Conservation (phyloP, 208 protist species). For the Acanthamoeba lenticulata region DNA sequence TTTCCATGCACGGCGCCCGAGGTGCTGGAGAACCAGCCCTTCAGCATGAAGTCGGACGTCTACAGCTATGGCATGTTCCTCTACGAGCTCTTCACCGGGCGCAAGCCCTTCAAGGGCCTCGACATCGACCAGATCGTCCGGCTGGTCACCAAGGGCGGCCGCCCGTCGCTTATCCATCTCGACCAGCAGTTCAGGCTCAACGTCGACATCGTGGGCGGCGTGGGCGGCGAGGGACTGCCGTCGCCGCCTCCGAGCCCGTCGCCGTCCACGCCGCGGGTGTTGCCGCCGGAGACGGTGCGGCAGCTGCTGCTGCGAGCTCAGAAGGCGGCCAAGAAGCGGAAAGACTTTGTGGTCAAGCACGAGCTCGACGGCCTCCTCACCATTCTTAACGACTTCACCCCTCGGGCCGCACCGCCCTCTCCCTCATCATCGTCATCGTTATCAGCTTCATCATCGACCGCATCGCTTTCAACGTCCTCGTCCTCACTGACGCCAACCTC, state of each 20-base stretch:
- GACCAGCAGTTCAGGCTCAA: not conserved
- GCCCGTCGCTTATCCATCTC: constrained; percentile 15
- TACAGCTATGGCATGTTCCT: constrained; percentile 51
- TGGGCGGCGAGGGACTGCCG: not conserved
- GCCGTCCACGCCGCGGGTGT: not conserved
- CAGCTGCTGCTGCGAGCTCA: not conserved
- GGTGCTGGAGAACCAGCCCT: constrained; percentile 24
- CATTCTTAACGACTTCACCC: constrained; percentile 1
- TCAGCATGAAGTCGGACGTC: constrained; percentile 48
- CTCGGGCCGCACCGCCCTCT: not conserved
- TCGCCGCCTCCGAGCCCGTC: not conserved
- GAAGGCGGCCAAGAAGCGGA: not conserved
- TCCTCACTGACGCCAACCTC: not conserved
- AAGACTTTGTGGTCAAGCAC: not conserved
- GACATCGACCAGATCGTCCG: not conserved
- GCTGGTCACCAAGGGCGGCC: constrained; percentile 16
- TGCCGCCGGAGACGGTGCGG: not conserved
- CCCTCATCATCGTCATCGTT: not conserved
- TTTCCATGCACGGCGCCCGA: constrained; percentile 49
- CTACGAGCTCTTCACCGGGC: constrained; percentile 38
- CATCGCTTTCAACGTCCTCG: not conserved
- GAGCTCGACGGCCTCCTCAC: not conserved
- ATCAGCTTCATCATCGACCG: not conserved
- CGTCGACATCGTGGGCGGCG: not conserved
- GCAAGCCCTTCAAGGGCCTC: constrained; percentile 13